Base-by-base conservation (phyloP, 495 filamentous ascomycete species). In the Podospora bellae-mahoneyi region DNA sequence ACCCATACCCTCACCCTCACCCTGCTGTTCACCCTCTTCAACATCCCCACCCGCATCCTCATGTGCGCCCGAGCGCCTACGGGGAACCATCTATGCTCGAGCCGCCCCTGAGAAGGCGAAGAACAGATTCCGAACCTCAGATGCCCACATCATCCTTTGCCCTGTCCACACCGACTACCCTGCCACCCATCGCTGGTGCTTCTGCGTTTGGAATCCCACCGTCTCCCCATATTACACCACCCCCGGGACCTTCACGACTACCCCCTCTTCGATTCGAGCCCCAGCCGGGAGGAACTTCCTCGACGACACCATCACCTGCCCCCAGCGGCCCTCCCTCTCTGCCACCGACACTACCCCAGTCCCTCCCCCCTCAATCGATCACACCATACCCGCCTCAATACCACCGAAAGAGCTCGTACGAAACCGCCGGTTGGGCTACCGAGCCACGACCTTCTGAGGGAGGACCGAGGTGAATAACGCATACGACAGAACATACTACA, bases 381-480 rank as follows among this genome's bases (percentile, higher is more conserved):
- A 56, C 53, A 20, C 65, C 65, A 28, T 68, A 68, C 39, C 23
- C 60, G 18, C 65, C 62, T 5, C 5, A 56, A 23, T 30, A 26
- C 18, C 30, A 63, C 7, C 39, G 65, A 54, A 65, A 34, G 28
- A 32, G 26, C 2, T 54, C 69, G 5, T 66, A 68, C 63, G 82
- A 83, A 66, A 80, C 79, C 18, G 61, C 61, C 30, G 82, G 81
- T 18, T 84, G 82, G 82, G 82, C 78, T 28, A 81, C 79, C 1
- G 78, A 75, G 20, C 69, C 75, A 23, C 71, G 77, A 71, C 63
- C 74, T 10, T 77, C 27, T 34, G 61, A 79, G 58, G 72, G 72
- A 27, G 32, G 44, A 3, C 64, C 61, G 2, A 66, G 65, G 63
- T 70, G 28, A 67, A 64, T 13, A 7, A 28, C 20, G 23, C 18